Evolutionary conservation across 257 asterid species (phyloP).

Genomic region (Capsicum chinense): DNA sequence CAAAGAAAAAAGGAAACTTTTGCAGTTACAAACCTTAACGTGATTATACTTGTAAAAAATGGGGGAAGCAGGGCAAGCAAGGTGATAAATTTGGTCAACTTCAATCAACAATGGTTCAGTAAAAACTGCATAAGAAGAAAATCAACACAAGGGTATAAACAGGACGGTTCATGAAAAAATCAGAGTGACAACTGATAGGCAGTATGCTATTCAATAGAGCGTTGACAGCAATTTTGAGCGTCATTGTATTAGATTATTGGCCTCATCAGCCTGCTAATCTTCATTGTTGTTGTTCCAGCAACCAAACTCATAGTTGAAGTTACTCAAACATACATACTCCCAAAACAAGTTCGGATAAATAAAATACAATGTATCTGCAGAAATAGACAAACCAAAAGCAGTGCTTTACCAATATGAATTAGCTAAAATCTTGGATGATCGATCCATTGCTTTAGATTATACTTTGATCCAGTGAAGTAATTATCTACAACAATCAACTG

Average conservation of each 20-base stretch:
- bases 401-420: conserved; percentile 50
- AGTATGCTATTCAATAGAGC: background rate
- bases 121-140: conserved; percentile 56
- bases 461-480: conserved; percentile 58
- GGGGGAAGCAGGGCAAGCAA: conserved; percentile 98
- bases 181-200: background rate
- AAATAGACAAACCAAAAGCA: background rate
- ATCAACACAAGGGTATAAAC: background rate
- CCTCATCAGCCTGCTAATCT: background rate
- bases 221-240: background rate
- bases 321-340: background rate
- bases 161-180: background rate
- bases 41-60: conserved; percentile 94
- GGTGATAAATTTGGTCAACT: conserved; percentile 93
- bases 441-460: conserved; percentile 54
- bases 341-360: background rate
- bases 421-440: conserved; percentile 65
- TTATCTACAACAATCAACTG: conserved; percentile 60
- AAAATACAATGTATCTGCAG: background rate
- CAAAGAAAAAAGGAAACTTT: background rate
- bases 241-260: background rate
- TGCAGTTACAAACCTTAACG: conserved; percentile 61
- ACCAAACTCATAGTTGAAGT: background rate
- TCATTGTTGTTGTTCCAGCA: background rate
- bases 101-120: conserved; percentile 86